phyloP scores from a whole-genome alignment of 1,284 basidiomycete species.

The Schizophyllum commune region DNA sequence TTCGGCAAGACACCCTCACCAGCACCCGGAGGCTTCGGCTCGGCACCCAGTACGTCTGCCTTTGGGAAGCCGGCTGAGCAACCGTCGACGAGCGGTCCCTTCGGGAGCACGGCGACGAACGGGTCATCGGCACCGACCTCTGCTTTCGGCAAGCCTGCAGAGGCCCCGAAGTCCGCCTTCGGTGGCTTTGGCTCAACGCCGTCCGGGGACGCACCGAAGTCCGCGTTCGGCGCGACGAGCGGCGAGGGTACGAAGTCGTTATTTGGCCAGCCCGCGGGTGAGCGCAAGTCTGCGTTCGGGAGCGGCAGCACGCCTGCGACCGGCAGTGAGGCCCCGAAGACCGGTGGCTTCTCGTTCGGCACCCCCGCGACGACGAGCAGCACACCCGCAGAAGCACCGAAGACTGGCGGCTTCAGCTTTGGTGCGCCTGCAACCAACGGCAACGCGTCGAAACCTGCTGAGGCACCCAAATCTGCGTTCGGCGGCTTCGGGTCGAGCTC shows the following conservation, averaged over 20 bases:
- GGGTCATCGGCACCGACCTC: background rate
- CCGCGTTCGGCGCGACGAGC: slow-evolving; percentile 1
- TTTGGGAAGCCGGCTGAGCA: background rate
- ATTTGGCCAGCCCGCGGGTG: too few species aligned
- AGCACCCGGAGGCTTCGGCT: too few species aligned
- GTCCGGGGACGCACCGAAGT: slow-evolving; percentile 4
- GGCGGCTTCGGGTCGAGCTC: background rate
- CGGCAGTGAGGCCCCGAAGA: too few species aligned
- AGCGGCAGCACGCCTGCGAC: too few species aligned
- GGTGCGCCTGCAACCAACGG: background rate
- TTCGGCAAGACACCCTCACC: background rate
- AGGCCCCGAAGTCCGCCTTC: background rate
- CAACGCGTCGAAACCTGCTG: background rate
- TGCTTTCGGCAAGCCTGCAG: background rate
- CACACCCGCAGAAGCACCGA: too few species aligned
- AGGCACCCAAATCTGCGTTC: slow-evolving; percentile 1
- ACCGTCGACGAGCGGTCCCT: background rate
- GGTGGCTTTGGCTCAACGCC: background rate
- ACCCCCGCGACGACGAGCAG: too few species aligned
- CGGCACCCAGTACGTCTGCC: too few species aligned
- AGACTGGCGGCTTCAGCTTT: background rate
- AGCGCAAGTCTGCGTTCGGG: too few species aligned
- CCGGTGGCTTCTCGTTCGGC: too few species aligned
- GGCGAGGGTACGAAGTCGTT: too few species aligned
- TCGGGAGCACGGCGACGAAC: background rate